These are phyloP conservation scores for Penicillium fimorum DNA, from an alignment of 495 filamentous ascomycete genomes.

Conservation along the genomic window DNA sequence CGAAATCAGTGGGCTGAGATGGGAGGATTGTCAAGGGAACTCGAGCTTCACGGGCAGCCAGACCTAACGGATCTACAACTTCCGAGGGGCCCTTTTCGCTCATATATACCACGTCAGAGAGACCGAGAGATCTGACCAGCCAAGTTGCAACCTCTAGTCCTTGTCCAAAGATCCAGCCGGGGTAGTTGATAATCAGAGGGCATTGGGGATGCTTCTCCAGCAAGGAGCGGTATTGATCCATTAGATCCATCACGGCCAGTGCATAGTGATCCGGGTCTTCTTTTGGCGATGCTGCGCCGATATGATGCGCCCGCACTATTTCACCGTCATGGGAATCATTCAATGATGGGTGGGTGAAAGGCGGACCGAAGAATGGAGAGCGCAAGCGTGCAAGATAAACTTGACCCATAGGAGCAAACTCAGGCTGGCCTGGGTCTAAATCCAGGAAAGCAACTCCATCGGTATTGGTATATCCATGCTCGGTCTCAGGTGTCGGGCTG, in stretches of 20 bases:
- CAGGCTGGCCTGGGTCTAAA: conserved; percentile 80
- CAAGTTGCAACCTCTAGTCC: conserved; percentile 68
- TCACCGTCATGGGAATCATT: conserved; percentile 30
- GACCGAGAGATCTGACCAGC: conserved; percentile 50
- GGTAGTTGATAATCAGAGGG: conserved; percentile 77
- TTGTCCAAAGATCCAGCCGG: conserved; percentile 78
- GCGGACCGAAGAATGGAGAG: conserved; percentile 66
- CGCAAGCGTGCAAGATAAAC: conserved; percentile 67
- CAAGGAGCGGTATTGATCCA: conserved; percentile 58
- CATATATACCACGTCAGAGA: conserved; percentile 71
- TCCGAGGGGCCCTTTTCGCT: conserved; percentile 67
- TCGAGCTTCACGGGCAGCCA: conserved; percentile 34
- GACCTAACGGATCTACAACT: conserved; percentile 55
- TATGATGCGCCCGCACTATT: conserved; percentile 65
- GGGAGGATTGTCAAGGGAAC: conserved; percentile 42
- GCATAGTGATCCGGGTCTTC: conserved; percentile 70
- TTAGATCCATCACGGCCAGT: conserved; percentile 64
- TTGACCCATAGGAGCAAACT: conserved; percentile 74
- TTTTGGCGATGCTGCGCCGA: conserved; percentile 68
- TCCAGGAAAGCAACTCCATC: conserved; percentile 67
- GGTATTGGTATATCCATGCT: conserved; percentile 33
- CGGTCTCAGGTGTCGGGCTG: conserved; percentile 43
- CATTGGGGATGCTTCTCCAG: conserved; percentile 39
- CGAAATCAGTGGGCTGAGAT: conserved; percentile 60
- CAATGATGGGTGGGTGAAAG: conserved; percentile 66